Conservation (phyloP, 495 filamentous ascomycete species). For the Hypoxylon lienhwacheense region DNA sequence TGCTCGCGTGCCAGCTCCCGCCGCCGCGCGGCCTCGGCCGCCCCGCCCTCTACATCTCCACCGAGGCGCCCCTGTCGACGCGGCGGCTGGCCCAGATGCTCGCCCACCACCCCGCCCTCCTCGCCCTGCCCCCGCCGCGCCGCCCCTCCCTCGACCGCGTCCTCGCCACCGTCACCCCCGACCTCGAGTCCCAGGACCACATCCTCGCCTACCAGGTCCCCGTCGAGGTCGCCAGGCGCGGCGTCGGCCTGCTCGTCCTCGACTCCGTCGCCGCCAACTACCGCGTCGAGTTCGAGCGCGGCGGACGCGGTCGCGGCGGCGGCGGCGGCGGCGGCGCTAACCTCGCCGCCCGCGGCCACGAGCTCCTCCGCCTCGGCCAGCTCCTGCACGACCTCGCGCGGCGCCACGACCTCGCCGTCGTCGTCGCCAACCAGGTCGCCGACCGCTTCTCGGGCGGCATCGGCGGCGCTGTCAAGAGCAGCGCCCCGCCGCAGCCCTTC, state of each 20-base stretch:
- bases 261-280: slow-evolving; percentile 95
- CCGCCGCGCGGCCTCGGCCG: slow-evolving; percentile 67
- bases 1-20: slow-evolving; percentile 79
- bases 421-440: slow-evolving; percentile 94
- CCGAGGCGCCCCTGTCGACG: slow-evolving; percentile 82
- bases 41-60: slow-evolving; percentile 88
- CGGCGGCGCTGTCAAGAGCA: slow-evolving; percentile 16
- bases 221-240: slow-evolving; percentile 71
- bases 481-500: slow-evolving; percentile 10
- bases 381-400: slow-evolving; percentile 73
- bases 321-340: slow-evolving; percentile 44
- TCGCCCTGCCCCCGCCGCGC: slow-evolving; percentile 46
- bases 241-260: slow-evolving; percentile 77
- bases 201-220: slow-evolving; percentile 91
- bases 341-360: slow-evolving; percentile 63
- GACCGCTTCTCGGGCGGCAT: slow-evolving; percentile 69
- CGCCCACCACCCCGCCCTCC: slow-evolving; percentile 63
- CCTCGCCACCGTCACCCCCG: slow-evolving; percentile 79
- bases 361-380: slow-evolving; percentile 76
- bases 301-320: slow-evolving; percentile 12
- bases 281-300: slow-evolving; percentile 78
- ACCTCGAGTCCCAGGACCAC: slow-evolving; percentile 94
- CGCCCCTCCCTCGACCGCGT: slow-evolving; percentile 70
- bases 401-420: slow-evolving; percentile 73
- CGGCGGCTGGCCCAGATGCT: slow-evolving; percentile 78